Evolutionary conservation across 371 early-diverging fungal genomes (phyloP), one percentile per base, ranked within the genome.

Genomic region (Conidiobolus incongruus): DNA sequence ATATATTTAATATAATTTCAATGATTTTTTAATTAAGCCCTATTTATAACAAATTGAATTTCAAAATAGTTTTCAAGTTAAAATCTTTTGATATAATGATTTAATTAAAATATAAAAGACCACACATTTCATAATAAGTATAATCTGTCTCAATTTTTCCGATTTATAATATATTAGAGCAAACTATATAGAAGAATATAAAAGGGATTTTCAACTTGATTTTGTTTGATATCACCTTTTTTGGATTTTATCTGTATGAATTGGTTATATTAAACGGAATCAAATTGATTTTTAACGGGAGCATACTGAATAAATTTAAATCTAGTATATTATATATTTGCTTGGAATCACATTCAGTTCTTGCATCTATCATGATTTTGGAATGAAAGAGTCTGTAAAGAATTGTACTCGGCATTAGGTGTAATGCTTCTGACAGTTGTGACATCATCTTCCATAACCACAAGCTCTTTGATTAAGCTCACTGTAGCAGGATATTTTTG

Each of bases 381-480:
- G 66, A 0, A 68, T 62, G 40, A 61, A 50, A 6, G 66, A 59
- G 44, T 66, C 66, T 10, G 65, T 60, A 10, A 55, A 44, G 62
- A 67, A 47, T 72, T 72, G 46, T 69, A 72, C 49, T 72, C 72
- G 2, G 64, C 66, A 12, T 42, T 43, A 11, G 70, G 63, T 0
- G 63, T 60, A 2, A 61, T 53, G 41, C 69, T 72, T 47, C 63
- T 57, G 23, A 53, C 50, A 7, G 37, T 43, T 15, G 47, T 41
- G 20, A 55, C 26, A 28, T 41, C 38, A 17, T 66, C 70, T 35
- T 68, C 70, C 60, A 72, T 61, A 34, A 60, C 50, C 11, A 66
- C 54, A 26, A 69, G 50, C 23, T 55, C 55, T 38, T 66, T 64
- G 31, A 57, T 63, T 5, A 64, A 53, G 11, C 59, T 51, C 45